Evolutionary conservation across 2,329 filamentous ascomycete genomes (phyloP), one percentile per base, ranked within the genome.

Genomic region (Kalaharituber pfeilii): DNA sequence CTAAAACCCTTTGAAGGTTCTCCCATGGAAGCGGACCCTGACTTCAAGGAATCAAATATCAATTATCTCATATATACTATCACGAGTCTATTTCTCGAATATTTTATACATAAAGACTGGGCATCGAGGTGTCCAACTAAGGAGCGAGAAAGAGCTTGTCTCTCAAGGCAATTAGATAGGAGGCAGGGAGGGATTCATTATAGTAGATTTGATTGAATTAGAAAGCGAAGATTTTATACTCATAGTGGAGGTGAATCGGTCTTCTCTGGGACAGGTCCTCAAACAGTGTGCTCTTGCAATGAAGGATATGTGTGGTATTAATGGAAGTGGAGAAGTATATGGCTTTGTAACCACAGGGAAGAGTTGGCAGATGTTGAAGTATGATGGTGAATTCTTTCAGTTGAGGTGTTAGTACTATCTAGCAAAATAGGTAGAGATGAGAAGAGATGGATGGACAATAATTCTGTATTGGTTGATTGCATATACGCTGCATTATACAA

Each of bases 81-180:
- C 29, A 56, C 54, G 18, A 33, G 22, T 51, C 55, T 20, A 45
- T 51, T 54, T 33, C 52, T 56, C 30, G 27, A 30, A n/a, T 20
- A 56, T 51, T 54, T 56, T 36, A 49, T 51, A 51, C 33, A 29
- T n/a, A 30, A 52, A 18, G 26, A 56, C 45, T 25, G 26, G 55
- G 30, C 33, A 33, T 33, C 47, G 52, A 24, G 20, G 11, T 47
- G 52, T 52, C 44, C 44, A 29, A 45, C 42, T 56, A 50, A 27
- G 26, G 30, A 45, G 47, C 2, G 52, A 54, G 30, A 54, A 50
- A 26, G 18, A 36, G 47, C 53, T 39, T 24, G 22, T 26, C 15
- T 54, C 52, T 54, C 55, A 30, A 47, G 22, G 33, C 11, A 45
- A 20, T 8, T n/a, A 50, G 51, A 50, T 20, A 51, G 45, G 44